These are phyloP conservation scores for Komagataella populi DNA, from an alignment of 805 yeast species.

Conservation along the genomic window DNA sequence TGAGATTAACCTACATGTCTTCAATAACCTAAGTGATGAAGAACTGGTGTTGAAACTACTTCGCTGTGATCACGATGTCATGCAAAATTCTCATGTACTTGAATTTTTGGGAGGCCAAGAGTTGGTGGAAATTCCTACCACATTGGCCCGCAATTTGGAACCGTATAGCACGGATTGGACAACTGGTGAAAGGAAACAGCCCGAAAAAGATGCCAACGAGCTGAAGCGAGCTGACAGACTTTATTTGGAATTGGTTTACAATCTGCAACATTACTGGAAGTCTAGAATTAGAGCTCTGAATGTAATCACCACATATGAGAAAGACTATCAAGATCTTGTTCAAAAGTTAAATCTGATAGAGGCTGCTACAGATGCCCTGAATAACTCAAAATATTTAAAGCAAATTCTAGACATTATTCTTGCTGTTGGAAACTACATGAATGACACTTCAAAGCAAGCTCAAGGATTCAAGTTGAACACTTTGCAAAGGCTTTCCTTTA, in stretches of 20 bases:
- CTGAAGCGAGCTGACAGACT: slow-evolving; percentile 81
- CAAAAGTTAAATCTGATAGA: slow-evolving; percentile 59
- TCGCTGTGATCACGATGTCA: slow-evolving; percentile 59
- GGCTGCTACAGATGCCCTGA: slow-evolving; percentile 54
- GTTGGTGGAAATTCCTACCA: slow-evolving; percentile 61
- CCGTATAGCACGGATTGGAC: slow-evolving; percentile 75
- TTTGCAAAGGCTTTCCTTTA: slow-evolving; percentile 77
- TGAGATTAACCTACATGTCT: slow-evolving; percentile 83
- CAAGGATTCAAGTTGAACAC: slow-evolving; percentile 84
- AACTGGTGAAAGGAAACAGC: slow-evolving; percentile 23
- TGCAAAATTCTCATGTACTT: slow-evolving; percentile 58
- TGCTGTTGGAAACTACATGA: slow-evolving; percentile 94
- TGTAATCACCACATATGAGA: slow-evolving; percentile 56
- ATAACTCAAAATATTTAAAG: slow-evolving; percentile 52
- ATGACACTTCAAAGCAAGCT: slow-evolving; percentile 84
- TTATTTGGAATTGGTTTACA: slow-evolving; percentile 70
- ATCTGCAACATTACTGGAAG: slow-evolving; percentile 83
- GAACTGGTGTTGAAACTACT: slow-evolving; percentile 60
- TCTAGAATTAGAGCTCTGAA: slow-evolving; percentile 78
- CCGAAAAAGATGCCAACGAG: slow-evolving; percentile 62
- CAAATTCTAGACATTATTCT: slow-evolving; percentile 72
- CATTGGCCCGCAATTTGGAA: slow-evolving; percentile 54
- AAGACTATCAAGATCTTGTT: slow-evolving; percentile 64
- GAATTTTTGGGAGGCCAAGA: slow-evolving; percentile 76
- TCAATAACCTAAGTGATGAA: slow-evolving; percentile 44